Evolutionary conservation across 2,329 filamentous ascomycete genomes (phyloP).

Genomic region (Colletotrichum sp.): DNA sequence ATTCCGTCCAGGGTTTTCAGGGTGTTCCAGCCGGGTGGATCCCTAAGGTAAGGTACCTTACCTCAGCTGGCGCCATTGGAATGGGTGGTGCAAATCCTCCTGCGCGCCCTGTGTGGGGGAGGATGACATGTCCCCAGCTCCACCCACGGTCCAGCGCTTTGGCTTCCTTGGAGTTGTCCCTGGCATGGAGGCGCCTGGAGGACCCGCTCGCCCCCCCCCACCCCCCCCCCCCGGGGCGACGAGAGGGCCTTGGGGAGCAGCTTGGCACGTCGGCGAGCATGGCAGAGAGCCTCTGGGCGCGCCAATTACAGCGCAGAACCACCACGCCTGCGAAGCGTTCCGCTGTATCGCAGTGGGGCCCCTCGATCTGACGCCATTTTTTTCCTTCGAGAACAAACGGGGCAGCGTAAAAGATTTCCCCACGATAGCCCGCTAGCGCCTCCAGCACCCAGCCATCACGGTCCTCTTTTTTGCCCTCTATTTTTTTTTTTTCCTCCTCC

Average conservation of each 20-base stretch:
- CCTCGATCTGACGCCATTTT: constrained; percentile 18
- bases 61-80: neutral
- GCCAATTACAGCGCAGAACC: neutral
- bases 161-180: neutral
- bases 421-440: constrained; percentile 1
- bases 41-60: neutral
- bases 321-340: neutral
- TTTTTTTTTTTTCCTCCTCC: neutral
- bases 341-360: neutral
- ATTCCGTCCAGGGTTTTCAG: neutral
- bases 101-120: neutral
- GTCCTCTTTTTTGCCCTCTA: neutral
- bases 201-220: too few relatives aligned
- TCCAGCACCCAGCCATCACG: constrained; percentile 5
- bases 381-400: constrained; percentile 20
- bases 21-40: neutral
- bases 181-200: neutral
- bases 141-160: neutral
- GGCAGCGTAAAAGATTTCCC: constrained; percentile 3
- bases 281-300: neutral
- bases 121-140: neutral
- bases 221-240: neutral
- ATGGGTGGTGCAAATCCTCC: neutral
- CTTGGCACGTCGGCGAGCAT: neutral
- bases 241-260: neutral